These are phyloP conservation scores for Oxyria digyna DNA, from an alignment of 148 eudicot species.

Conservation along the genomic window DNA sequence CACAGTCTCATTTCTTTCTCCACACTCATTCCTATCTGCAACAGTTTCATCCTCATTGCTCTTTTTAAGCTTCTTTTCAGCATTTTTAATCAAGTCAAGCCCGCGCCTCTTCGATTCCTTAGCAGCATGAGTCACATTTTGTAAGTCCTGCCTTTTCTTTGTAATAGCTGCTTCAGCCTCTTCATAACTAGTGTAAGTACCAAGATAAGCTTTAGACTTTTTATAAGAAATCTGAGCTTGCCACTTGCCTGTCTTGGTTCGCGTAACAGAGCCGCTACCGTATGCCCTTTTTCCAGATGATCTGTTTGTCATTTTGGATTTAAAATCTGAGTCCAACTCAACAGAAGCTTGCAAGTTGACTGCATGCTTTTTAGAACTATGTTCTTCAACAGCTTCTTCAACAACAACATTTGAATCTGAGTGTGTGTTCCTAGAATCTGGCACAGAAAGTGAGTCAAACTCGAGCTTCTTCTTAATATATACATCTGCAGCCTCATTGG, in stretches of 20 bases:
- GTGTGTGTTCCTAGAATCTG: too few species aligned
- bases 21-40: background rate
- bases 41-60: background rate
- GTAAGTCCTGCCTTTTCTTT: background rate
- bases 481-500: too few species aligned
- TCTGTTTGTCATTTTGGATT: background rate
- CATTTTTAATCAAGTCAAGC: background rate
- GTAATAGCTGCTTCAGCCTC: background rate
- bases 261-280: background rate
- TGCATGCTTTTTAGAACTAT: too few species aligned
- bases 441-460: too few species aligned
- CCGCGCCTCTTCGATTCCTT: slow-evolving; percentile 1
- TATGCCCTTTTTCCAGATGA: background rate
- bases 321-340: too few species aligned
- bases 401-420: too few species aligned
- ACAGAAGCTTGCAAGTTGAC: too few species aligned
- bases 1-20: too few species aligned
- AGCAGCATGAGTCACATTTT: too few species aligned
- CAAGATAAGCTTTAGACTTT: slow-evolving; percentile 7
- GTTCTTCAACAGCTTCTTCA: too few species aligned
- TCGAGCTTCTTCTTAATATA: too few species aligned
- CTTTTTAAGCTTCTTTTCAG: background rate
- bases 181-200: slow-evolving; percentile 5
- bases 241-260: slow-evolving; percentile 17
- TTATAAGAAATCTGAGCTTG: slow-evolving; percentile 15